Conservation (phyloP, 805 yeast species). For the Martiniozyma abietophila region DNA sequence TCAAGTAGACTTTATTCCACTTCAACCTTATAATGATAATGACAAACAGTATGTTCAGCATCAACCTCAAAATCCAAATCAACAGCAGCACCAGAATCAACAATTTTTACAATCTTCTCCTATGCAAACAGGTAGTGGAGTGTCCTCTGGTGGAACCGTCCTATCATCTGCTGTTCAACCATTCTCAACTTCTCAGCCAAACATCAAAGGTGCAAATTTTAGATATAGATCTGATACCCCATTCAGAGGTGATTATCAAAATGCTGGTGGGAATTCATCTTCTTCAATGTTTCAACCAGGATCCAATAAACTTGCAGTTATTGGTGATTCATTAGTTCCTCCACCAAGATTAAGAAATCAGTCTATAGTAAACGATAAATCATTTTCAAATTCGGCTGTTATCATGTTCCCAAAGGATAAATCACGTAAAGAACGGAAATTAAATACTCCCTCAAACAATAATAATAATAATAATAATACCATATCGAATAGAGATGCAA, state of each 20-base stretch:
- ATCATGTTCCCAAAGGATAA: constrained; percentile 39
- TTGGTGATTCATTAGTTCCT: constrained; percentile 24
- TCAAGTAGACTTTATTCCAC: constrained; percentile 45
- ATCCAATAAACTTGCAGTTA: constrained; percentile 18
- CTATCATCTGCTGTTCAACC: neutral
- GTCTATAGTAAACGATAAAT: constrained; percentile 5
- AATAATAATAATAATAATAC: neutral
- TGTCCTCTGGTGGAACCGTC: neutral
- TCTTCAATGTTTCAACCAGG: neutral
- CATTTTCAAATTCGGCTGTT: constrained; percentile 31
- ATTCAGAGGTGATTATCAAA: neutral
- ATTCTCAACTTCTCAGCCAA: neutral
- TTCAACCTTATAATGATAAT: too few species aligned
- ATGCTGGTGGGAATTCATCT: neutral
- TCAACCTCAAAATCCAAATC: too few species aligned
- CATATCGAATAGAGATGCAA: neutral
- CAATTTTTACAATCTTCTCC: too few species aligned
- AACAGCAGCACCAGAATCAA: neutral
- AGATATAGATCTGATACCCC: neutral
- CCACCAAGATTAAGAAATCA: constrained; percentile 20
- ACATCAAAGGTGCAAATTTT: neutral
- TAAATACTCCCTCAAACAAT: constrained; percentile 1
- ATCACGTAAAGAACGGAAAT: neutral
- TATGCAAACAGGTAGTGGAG: too few species aligned
- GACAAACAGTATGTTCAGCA: too few species aligned